A percentile compares a stretch with the other conserved stretches of the same genome.
phyloP scores from a whole-genome alignment of 2,329 filamentous ascomycete species.

The Paecilomyces sp. region DNA sequence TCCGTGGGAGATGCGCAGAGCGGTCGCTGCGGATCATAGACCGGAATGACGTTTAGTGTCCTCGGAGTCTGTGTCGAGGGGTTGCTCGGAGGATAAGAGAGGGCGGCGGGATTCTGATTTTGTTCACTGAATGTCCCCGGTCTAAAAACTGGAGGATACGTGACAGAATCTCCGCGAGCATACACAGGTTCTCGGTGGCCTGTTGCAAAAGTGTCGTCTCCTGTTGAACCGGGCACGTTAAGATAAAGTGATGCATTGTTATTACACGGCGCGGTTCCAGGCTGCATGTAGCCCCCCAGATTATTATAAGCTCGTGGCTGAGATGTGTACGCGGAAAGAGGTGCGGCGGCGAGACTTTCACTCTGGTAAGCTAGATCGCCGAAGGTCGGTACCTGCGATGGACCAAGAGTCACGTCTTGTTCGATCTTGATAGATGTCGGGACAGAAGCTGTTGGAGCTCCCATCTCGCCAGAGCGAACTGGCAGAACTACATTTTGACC shows the following conservation, averaged over 20 bases:
- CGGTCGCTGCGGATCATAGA: slow-evolving; percentile 14
- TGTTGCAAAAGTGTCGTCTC: background rate
- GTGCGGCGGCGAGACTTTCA: background rate
- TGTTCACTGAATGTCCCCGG: background rate
- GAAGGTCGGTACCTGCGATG: background rate
- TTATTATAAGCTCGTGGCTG: background rate
- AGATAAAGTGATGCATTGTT: background rate
- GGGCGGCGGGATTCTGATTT: background rate
- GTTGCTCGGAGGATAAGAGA: slow-evolving; percentile 7
- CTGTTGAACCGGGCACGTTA: background rate
- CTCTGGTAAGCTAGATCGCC: background rate
- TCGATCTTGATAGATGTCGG: background rate
- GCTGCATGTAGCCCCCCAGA: background rate
- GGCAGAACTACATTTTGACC: background rate
- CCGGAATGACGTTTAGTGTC: slow-evolving; percentile 11
- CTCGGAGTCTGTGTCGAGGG: slow-evolving; percentile 7
- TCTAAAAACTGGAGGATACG: slow-evolving; percentile 13
- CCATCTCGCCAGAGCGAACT: background rate
- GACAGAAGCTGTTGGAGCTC: background rate
- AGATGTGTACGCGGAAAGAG: background rate
- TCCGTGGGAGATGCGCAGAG: slow-evolving; percentile 18
- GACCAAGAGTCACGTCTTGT: background rate
- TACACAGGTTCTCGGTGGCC: slow-evolving; percentile 1
- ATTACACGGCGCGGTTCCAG: background rate
- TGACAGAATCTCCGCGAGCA: slow-evolving; percentile 8